Evolutionary conservation across 2,329 filamentous ascomycete genomes (phyloP), one percentile per base, ranked within the genome.

Genomic region (Epichloe scottii): DNA sequence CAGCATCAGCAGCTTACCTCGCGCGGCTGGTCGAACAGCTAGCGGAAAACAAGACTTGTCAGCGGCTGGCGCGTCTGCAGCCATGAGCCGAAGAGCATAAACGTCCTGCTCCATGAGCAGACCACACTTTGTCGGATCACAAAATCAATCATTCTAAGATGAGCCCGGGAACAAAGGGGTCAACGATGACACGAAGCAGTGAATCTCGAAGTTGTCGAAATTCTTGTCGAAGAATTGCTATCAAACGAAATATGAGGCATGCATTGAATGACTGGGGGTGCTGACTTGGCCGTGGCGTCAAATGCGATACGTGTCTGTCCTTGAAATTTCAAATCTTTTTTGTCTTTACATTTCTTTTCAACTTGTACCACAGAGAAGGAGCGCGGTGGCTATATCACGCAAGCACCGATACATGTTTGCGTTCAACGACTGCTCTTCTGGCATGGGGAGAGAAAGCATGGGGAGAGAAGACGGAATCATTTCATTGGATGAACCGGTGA

Each of bases 11-110:
- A 71, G 68, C 49, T 67, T 83, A 15, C 80, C 80, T 17, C 71
- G 79, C 46, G 78, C 76, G 5, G 73, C 79, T 6, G 73, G 71
- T 41, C 71, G 79, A 56, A 79, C 68, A 51, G 75, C 72, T 54
- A 82, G 79, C 59, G 74, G 70, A 51, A 80, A 75, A 64, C 72
- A 78, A 56, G 79, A 82, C 58, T 63, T 81, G 46, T 79, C 79
- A 15, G 74, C 78, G 14, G 78, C 75, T 21, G 78, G 78, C 47
- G 79, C 79, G 33, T 75, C 74, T 23, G 77, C 71, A 44, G 79
- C 78, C 53, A 82, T 82, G 78, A 76, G 68, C 60, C 72, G 77
- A 61, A 70, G 76, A 56, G 67, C 63, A 56, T 76, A 59, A 56
- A 34, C 3, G 19, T 23, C 33, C 41, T 30, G 35, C 11, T 46